These are phyloP conservation scores for Raffaelea arxii DNA, from an alignment of 2,329 filamentous ascomycete species.

Conservation along the genomic window DNA sequence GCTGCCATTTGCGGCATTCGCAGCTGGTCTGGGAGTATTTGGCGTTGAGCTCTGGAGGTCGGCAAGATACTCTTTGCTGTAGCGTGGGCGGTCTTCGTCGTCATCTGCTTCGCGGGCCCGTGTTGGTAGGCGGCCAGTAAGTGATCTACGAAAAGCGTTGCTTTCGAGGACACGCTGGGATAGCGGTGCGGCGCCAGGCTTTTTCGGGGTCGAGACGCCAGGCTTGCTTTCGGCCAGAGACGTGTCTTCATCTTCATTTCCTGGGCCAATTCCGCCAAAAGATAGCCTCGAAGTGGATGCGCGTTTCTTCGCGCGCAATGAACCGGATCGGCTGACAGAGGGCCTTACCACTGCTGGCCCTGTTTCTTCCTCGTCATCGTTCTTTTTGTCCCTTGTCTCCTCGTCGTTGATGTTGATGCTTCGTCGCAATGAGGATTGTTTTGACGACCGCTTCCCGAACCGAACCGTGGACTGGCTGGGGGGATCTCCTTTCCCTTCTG, in stretches of 20 bases:
- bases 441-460: slow-evolving; percentile 40
- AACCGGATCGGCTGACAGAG: slow-evolving; percentile 33
- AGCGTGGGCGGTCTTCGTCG: slow-evolving; percentile 50
- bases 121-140: slow-evolving; percentile 41
- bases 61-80: slow-evolving; percentile 77
- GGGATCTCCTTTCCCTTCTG: slow-evolving; percentile 11
- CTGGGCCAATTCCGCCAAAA: slow-evolving; percentile 54
- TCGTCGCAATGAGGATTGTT: slow-evolving; percentile 49
- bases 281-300: slow-evolving; percentile 55
- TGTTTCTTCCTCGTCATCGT: slow-evolving; percentile 32
- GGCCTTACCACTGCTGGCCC: slow-evolving; percentile 41
- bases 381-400: slow-evolving; percentile 4
- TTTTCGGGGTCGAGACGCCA: not conserved
- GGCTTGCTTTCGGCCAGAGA: slow-evolving; percentile 29
- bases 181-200: slow-evolving; percentile 21
- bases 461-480: slow-evolving; percentile 32
- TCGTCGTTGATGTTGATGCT: slow-evolving; percentile 34
- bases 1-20: slow-evolving; percentile 14
- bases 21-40: slow-evolving; percentile 69
- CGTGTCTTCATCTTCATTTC: slow-evolving; percentile 34
- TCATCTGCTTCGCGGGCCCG: slow-evolving; percentile 35
- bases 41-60: slow-evolving; percentile 82
- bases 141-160: slow-evolving; percentile 31
- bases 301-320: slow-evolving; percentile 58
- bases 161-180: slow-evolving; percentile 22